Evolutionary conservation across 2,329 filamentous ascomycete genomes (phyloP), one percentile per base, ranked within the genome.

Genomic region (Colletotrichum musicola): DNA sequence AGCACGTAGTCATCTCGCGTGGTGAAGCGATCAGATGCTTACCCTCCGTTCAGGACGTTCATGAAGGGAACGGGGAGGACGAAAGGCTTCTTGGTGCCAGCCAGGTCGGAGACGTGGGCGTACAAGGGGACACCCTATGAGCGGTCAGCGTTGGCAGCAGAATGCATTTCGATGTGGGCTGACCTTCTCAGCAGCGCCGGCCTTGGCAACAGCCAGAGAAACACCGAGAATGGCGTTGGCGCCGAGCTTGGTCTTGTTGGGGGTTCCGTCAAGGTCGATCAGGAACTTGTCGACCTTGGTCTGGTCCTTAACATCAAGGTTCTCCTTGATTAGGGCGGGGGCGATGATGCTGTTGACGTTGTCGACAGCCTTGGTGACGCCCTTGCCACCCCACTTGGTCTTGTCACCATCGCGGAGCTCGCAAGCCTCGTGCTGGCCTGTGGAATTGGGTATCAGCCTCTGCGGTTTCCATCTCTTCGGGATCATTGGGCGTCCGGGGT

Each of bases 341-440:
- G 86, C 93, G 80, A 97, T 94, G 82, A 89, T 81, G 71, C 88
- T 86, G 86, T 96, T 96, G 83, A 97, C 93, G 81, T 97, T 96
- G 80, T 90, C 85, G 75, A 96, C 93, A 73, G 94, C 93, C 85
- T 94, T 94, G 81, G 89, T 85, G 75, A 97, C 93, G 86, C 93
- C 93, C 88, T 96, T 96, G 84, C 93, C 93, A 76, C 81, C 88
- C 93, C 93, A 96, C 84, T 93, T 92, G 82, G 86, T 81, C 88
- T 95, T 94, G 86, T 97, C 93, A 78, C 92, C 93, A 80, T 97
- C 94, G 81, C 93, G 93, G 81, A 97, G 92, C 86, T 97, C 93
- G 81, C 92, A 92, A 80, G 93, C 94, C 86, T 97, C 93, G 83
- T 97, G 93, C 83, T 95, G 92, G 78, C 93, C 93, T 94, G 76